These are phyloP conservation scores for Staphylotrichum longicolle DNA, from an alignment of 495 filamentous ascomycete genomes.

Conservation along the genomic window DNA sequence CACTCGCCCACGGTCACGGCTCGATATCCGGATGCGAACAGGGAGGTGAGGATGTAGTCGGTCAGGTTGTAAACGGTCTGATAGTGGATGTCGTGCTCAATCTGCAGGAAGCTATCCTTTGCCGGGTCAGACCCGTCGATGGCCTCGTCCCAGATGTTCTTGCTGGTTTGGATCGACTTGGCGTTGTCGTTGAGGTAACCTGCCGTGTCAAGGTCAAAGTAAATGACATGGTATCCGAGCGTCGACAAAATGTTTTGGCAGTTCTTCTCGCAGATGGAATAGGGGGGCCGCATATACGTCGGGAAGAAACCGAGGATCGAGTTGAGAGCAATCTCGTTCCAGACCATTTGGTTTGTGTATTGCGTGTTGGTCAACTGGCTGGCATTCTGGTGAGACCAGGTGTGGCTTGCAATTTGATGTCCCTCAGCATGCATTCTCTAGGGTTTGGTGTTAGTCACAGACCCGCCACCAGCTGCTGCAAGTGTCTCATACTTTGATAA, in stretches of 20 bases:
- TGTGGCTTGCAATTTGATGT: constrained; percentile 84
- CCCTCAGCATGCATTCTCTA: constrained; percentile 63
- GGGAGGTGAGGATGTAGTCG: constrained; percentile 64
- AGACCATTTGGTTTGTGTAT: constrained; percentile 66
- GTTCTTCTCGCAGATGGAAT: constrained; percentile 62
- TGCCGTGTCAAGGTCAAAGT: constrained; percentile 77
- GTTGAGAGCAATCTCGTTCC: constrained; percentile 76
- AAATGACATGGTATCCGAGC: constrained; percentile 72
- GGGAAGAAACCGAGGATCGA: constrained; percentile 79
- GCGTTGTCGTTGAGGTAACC: constrained; percentile 68
- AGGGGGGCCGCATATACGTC: constrained; percentile 82
- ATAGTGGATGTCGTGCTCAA: constrained; percentile 77
- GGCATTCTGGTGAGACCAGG: constrained; percentile 79
- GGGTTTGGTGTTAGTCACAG: constrained; percentile 24
- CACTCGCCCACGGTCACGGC: constrained; percentile 73
- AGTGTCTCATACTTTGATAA: constrained; percentile 53
- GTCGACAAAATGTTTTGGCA: constrained; percentile 60
- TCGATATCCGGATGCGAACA: constrained; percentile 58
- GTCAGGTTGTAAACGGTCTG: constrained; percentile 76
- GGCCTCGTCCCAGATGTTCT: constrained; percentile 65
- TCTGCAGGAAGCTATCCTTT: constrained; percentile 58
- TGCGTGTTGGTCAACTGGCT: constrained; percentile 54
- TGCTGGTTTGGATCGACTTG: constrained; percentile 62
- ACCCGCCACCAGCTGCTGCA: background rate
- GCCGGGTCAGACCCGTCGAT: constrained; percentile 48